These are phyloP conservation scores for Sporobolomyces pararoseus DNA, from an alignment of 768 basidiomycete species.

Conservation along the genomic window DNA sequence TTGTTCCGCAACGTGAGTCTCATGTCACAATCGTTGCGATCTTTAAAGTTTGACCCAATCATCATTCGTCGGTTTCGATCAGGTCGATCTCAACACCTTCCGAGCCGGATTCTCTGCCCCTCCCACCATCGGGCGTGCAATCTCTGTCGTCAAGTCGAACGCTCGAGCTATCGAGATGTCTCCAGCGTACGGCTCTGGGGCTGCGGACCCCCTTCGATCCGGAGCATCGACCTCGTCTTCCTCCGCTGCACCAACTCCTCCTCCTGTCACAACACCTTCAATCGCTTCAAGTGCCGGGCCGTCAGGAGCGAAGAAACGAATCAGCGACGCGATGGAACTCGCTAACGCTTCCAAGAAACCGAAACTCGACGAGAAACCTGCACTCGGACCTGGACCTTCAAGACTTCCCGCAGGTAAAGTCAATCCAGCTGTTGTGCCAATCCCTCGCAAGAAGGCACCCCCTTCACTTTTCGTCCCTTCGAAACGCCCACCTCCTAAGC, in stretches of 20 bases:
- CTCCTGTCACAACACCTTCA: background rate
- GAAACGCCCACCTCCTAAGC: constrained; percentile 14
- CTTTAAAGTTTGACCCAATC: background rate
- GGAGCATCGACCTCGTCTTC: background rate
- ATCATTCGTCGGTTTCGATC: background rate
- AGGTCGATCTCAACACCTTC: constrained; percentile 37
- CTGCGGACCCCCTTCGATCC: background rate
- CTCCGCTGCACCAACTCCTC: background rate
- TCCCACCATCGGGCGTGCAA: constrained; percentile 5
- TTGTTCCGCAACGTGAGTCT: constrained; percentile 29
- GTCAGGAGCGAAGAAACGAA: constrained; percentile 5
- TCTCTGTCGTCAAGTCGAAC: constrained; percentile 20
- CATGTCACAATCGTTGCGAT: background rate
- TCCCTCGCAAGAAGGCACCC: constrained; percentile 11
- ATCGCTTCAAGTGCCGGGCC: background rate
- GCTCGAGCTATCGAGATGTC: constrained; percentile 22
- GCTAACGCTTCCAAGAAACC: background rate
- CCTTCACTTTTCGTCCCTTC: constrained; percentile 34
- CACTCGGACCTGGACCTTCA: background rate
- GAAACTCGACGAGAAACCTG: constrained; percentile 3
- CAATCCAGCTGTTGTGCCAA: background rate
- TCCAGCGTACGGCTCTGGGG: constrained; percentile 8
- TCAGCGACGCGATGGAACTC: background rate
- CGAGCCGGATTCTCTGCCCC: constrained; percentile 21
- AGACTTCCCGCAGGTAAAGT: background rate